phyloP scores from a whole-genome alignment of 2,329 filamentous ascomycete genomes.

The Curvularia lunata region DNA sequence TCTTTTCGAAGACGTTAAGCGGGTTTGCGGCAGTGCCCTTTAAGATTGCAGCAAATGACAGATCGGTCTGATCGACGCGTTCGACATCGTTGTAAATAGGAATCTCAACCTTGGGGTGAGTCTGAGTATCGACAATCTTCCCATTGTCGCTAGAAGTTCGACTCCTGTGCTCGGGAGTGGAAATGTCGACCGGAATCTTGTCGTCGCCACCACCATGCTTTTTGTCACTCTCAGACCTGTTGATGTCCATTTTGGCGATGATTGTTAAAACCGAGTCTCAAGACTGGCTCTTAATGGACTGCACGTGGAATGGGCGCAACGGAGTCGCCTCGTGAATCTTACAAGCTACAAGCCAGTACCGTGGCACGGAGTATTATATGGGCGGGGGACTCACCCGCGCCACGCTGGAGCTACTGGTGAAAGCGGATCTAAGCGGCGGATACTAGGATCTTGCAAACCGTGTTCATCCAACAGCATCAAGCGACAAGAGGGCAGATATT shows the following conservation, averaged over 20 bases:
- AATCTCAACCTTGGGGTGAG: constrained; percentile 24
- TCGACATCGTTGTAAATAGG: constrained; percentile 40
- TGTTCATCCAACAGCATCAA: constrained; percentile 12
- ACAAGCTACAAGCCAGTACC: constrained; percentile 6
- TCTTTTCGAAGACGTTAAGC: constrained; percentile 38
- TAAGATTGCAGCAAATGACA: constrained; percentile 36
- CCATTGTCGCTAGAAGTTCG: constrained; percentile 3
- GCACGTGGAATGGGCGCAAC: constrained; percentile 9
- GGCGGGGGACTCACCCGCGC: constrained; percentile 12
- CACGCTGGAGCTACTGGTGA: constrained; percentile 13
- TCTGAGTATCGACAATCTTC: constrained; percentile 10
- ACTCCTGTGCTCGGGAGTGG: background rate
- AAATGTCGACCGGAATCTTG: background rate
- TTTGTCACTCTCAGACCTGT: background rate
- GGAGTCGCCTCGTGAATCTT: constrained; percentile 6
- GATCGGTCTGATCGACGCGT: constrained; percentile 28
- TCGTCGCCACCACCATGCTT: constrained; percentile 1
- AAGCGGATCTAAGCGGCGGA: constrained; percentile 28
- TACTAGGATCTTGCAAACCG: constrained; percentile 19
- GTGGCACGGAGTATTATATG: constrained; percentile 20
- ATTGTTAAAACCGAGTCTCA: background rate
- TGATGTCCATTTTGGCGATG: constrained; percentile 13
- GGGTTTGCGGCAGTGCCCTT: constrained; percentile 36
- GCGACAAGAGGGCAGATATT: constrained; percentile 16
- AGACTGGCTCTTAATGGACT: constrained; percentile 12